Conservation (phyloP, 345 rosid genomes). For the Psidium friedrichsthalianum region DNA sequence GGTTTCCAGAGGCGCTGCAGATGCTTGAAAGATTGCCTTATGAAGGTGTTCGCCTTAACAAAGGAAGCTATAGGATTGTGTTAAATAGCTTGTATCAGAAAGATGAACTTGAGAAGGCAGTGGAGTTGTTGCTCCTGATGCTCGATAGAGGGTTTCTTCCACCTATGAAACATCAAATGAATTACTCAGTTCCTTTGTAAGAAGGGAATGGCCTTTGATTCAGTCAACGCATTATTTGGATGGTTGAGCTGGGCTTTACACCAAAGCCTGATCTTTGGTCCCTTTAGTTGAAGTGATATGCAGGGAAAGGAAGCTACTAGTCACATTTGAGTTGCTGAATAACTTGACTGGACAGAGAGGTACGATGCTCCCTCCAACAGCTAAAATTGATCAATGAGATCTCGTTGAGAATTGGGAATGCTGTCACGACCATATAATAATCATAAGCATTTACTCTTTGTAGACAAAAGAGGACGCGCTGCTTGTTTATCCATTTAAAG, state of each 20-base stretch:
- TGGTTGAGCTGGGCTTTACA: slow-evolving; percentile 45
- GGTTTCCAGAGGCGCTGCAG: slow-evolving; percentile 47
- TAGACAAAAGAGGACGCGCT: not conserved
- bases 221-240: slow-evolving; percentile 25
- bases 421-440: not conserved
- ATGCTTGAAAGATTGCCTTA: slow-evolving; percentile 41
- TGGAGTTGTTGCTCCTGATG: slow-evolving; percentile 46
- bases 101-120: slow-evolving; percentile 53
- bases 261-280: slow-evolving; percentile 59
- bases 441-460: not conserved
- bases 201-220: slow-evolving; percentile 42
- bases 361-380: not conserved
- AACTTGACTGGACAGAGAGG: slow-evolving; percentile 20
- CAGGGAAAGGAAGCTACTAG: slow-evolving; percentile 61
- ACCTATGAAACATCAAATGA: slow-evolving; percentile 74
- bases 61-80: slow-evolving; percentile 74
- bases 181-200: slow-evolving; percentile 47
- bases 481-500: not conserved
- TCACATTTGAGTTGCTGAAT: slow-evolving; percentile 46
- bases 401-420: not conserved
- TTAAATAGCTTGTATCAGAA: slow-evolving; percentile 51
- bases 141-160: slow-evolving; percentile 49
- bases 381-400: not conserved
- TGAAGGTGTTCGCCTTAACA: slow-evolving; percentile 58
- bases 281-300: slow-evolving; percentile 39